Base-by-base conservation (phyloP, 139 green algal species). In the Pleodorina starrii region DNA sequence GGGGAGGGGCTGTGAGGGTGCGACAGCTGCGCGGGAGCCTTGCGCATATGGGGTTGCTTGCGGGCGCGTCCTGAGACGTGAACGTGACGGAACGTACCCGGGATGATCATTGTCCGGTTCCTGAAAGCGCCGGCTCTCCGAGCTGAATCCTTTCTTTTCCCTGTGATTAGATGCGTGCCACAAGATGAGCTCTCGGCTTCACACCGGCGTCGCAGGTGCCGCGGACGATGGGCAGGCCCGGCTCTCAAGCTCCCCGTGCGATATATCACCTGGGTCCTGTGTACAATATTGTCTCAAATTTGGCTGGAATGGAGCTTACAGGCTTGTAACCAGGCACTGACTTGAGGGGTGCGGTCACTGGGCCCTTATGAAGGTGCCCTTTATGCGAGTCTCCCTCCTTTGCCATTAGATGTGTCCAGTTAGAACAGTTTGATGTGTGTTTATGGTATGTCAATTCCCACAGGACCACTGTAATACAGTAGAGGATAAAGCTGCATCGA, bases 81-180 rank as follows among this genome's bases (percentile, higher is more conserved):
- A n/a, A n/a, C n/a, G 54, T 40, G 2, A 2, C 43, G 23, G 40
- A 32, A 69, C 79, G 32, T 46, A 86, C 48, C 84, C 84, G 16
- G 84, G 84, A 2, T 25, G 11, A 25, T 89, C 84, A 21, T 81
- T 82, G 1, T 89, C 84, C 0, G 48, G 23, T 2, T 82, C 84
- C 17, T 17, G 0, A 23, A 89, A 89, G 14, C 84, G 69, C 84
- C 66, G 73, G 27, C 36, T 66, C 27, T 89, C 84, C 5, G 11
- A 21, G 25, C 63, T 77, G 69, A 89, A 89, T 12, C 84, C 84
- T 36, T 89, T 88, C 48, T 72, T 71, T 14, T 88, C 83, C 38
- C 83, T 87, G 74, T 43, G 5, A 57, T 12, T 7, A 57, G 42
- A 40, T n/a, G 54, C 29, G 54, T 66, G 29, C 6, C 54, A 21